phyloP scores from a whole-genome alignment of 805 yeast species.

The Zygoascus biomembranicola region DNA sequence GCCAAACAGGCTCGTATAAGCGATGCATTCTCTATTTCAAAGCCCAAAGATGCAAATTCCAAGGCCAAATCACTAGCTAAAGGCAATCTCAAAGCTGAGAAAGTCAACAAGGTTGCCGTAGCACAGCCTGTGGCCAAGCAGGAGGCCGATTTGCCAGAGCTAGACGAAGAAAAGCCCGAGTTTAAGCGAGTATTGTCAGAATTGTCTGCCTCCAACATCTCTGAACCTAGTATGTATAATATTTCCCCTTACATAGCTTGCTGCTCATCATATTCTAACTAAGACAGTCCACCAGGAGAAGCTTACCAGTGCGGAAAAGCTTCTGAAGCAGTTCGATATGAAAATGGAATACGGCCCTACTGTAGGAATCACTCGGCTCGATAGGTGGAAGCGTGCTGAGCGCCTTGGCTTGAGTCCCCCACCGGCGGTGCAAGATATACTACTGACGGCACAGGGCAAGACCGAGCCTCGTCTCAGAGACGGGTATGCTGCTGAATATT shows the following conservation, averaged over 20 bases:
- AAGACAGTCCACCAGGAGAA: constrained; percentile 25
- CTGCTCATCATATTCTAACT: background rate
- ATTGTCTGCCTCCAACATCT: constrained; percentile 2
- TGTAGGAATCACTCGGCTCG: constrained; percentile 31
- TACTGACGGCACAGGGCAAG: constrained; percentile 21
- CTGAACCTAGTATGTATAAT: constrained; percentile 13
- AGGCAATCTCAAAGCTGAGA: background rate
- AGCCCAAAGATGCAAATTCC: background rate
- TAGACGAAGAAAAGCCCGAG: constrained; percentile 1
- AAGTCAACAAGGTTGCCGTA: background rate
- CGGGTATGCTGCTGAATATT: constrained; percentile 12
- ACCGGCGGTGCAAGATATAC: constrained; percentile 22
- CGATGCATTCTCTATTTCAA: background rate
- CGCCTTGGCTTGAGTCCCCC: constrained; percentile 32
- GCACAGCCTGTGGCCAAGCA: background rate
- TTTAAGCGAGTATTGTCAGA: constrained; percentile 3
- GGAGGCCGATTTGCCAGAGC: background rate
- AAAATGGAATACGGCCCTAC: constrained; percentile 30
- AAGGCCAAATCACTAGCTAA: background rate
- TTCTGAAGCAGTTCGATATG: constrained; percentile 30
- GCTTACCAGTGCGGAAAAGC: constrained; percentile 21
- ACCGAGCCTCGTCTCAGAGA: constrained; percentile 15
- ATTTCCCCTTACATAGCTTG: background rate
- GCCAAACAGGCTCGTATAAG: background rate
- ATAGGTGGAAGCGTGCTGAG: constrained; percentile 33